These are phyloP conservation scores for Podospora pseudocomata DNA, from an alignment of 495 filamentous ascomycete species.

Conservation along the genomic window DNA sequence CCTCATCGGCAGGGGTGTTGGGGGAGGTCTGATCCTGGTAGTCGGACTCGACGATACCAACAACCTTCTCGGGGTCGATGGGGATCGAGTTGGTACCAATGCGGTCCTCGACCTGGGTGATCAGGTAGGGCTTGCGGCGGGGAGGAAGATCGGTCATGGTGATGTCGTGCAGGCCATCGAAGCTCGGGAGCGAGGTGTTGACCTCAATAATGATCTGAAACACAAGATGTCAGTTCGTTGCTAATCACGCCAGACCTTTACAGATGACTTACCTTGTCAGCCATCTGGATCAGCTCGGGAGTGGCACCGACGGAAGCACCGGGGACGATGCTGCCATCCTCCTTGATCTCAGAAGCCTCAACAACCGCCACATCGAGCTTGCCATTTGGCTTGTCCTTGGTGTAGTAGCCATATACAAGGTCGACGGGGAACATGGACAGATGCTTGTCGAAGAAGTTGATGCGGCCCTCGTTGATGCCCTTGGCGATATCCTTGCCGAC, in stretches of 20 bases:
- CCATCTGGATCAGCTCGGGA: slow-evolving; percentile 83
- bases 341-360: slow-evolving; percentile 86
- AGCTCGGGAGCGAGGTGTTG: slow-evolving; percentile 80
- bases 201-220: slow-evolving; percentile 78
- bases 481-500: slow-evolving; percentile 89
- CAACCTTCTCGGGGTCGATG: slow-evolving; percentile 83
- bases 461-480: slow-evolving; percentile 84
- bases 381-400: slow-evolving; percentile 66
- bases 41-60: slow-evolving; percentile 80
- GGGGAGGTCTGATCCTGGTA: slow-evolving; percentile 78
- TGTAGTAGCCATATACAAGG: slow-evolving; percentile 78
- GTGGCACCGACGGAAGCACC: slow-evolving; percentile 83
- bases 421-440: slow-evolving; percentile 90
- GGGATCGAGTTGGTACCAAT: slow-evolving; percentile 83
- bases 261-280: slow-evolving; percentile 55
- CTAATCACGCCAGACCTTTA: neutral
- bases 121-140: slow-evolving; percentile 75
- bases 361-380: slow-evolving; percentile 81
- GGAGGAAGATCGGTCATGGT: slow-evolving; percentile 82
- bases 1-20: slow-evolving; percentile 72
- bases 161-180: slow-evolving; percentile 90
- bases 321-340: slow-evolving; percentile 85
- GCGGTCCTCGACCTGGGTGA: slow-evolving; percentile 74
- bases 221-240: slow-evolving; percentile 3
- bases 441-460: slow-evolving; percentile 93